Base-by-base conservation (phyloP, 2,329 filamentous ascomycete species). In the Ambrosiella beaveri region DNA sequence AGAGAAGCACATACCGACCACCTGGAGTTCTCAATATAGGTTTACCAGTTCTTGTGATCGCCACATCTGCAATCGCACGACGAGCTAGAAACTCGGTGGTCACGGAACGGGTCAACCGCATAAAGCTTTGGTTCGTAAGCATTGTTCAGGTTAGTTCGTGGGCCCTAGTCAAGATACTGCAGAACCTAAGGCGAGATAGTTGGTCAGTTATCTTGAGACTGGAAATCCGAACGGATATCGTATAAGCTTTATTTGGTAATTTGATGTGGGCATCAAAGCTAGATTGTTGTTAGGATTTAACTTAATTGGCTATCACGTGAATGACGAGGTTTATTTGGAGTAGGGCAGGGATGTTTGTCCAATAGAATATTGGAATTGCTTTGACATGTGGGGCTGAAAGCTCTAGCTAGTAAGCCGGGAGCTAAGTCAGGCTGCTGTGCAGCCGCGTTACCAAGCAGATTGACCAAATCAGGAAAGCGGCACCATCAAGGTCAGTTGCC, bases 21-120 rank as follows among this genome's bases (percentile, higher is more conserved):
- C 91, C 91, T 68, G 90, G 82, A 59, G 85, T 77, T 67, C 89
- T 85, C 68, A 97, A 75, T 66, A 97, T 90, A 62, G 93, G 91
- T 77, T 95, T 96, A 71, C 93, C 93, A 60, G 93, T 98, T 67
- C 93, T 81, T 62, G 91, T 95, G 68, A 98, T 95, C 67, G 86
- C 77, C 68, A 98, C 80, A 75, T 98, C 93, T 69, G 88, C 86
- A 64, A 84, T 67, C 62, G 71, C 71, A 69, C 77, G 75, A 67
- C 74, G 74, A 66, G 75, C 73, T 65, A 73, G 66, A 64, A 74
- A 66, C 65, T 72, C 72, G 67, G 71, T 71, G 63, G 70, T 69
- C 63, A 73, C 67, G 66, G 69, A 73, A 65, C 72, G 71, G 65
- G 74, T 72, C 63, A 75, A 73, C 71, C 79, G 78, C 71, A 74